Conservation (phyloP, 2,329 filamentous ascomycete species). For the Simplicillium sp. region DNA sequence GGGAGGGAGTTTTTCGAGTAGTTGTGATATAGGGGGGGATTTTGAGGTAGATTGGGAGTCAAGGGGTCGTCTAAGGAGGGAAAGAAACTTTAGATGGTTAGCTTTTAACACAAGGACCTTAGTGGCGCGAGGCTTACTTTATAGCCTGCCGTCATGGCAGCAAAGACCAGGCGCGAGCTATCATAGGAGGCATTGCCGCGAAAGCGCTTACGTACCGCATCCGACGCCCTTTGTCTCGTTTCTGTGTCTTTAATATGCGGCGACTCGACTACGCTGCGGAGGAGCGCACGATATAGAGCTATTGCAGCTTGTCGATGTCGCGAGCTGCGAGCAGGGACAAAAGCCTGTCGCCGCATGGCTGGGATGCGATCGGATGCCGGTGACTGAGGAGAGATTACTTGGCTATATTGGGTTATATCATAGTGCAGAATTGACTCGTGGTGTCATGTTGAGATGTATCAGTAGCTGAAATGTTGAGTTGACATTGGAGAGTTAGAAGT, state of each 20-base stretch:
- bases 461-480: background rate
- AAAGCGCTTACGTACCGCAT: too few relatives aligned
- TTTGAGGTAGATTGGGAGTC: background rate
- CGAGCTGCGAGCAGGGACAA: constrained; percentile 38
- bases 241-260: too few relatives aligned
- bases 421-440: background rate
- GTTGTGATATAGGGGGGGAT: too few relatives aligned
- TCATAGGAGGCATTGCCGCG: constrained; percentile 40
- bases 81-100: background rate
- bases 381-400: too few relatives aligned
- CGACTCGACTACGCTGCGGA: constrained; percentile 41
- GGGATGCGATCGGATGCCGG: too few relatives aligned
- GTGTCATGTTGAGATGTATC: background rate
- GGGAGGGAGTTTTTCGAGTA: too few relatives aligned
- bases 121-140: constrained; percentile 30
- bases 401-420: background rate
- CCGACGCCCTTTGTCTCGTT: too few relatives aligned
- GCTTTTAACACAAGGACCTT: background rate
- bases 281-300: constrained; percentile 63
- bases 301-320: constrained; percentile 50
- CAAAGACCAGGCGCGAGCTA: constrained; percentile 49
- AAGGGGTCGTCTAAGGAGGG: background rate
- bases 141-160: constrained; percentile 56
- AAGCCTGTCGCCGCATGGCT: constrained; percentile 20
- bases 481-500: too few relatives aligned